A percentile compares a stretch with the other conserved stretches of the same genome.
phyloP scores from a whole-genome alignment of 495 filamentous ascomycete genomes.

The Aeminium ludgeri region DNA sequence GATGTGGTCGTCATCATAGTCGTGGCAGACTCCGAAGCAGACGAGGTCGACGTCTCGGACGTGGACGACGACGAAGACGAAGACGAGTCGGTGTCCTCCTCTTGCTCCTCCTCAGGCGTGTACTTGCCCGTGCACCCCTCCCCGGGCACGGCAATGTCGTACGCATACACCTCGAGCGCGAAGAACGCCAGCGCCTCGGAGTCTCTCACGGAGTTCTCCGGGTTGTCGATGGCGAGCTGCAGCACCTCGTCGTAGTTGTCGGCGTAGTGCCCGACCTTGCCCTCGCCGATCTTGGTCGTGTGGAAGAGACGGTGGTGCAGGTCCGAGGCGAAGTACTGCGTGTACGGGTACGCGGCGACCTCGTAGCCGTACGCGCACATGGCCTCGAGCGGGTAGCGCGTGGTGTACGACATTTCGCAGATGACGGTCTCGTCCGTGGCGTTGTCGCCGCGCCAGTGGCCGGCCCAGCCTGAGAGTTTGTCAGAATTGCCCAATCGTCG shows the following conservation, averaged over 20 bases:
- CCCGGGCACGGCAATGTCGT: slow-evolving; percentile 35
- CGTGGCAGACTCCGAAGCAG: slow-evolving; percentile 1
- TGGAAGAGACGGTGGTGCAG: slow-evolving; percentile 42
- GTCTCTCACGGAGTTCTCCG: slow-evolving; percentile 29
- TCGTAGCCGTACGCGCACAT: slow-evolving; percentile 39
- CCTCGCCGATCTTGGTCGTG: slow-evolving; percentile 35
- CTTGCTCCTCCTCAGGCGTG: neutral
- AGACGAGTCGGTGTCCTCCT: neutral
- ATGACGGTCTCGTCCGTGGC: slow-evolving; percentile 44
- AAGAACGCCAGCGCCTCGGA: slow-evolving; percentile 41
- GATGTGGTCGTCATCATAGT: slow-evolving; percentile 5
- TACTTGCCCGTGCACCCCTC: slow-evolving; percentile 32
- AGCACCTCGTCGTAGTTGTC: slow-evolving; percentile 35
- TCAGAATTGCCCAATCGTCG: neutral
- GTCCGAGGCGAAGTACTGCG: slow-evolving; percentile 40
- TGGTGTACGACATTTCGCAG: slow-evolving; percentile 36
- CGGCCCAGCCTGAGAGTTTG: slow-evolving; percentile 30
- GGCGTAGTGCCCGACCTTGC: slow-evolving; percentile 37
- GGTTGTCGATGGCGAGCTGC: slow-evolving; percentile 26
- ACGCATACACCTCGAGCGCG: slow-evolving; percentile 40
- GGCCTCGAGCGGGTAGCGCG: slow-evolving; percentile 32
- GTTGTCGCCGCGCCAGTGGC: slow-evolving; percentile 43
- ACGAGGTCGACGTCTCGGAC: slow-evolving; percentile 2
- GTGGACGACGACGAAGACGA: slow-evolving; percentile 1
- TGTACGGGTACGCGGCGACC: slow-evolving; percentile 30